Evolutionary conservation across 257 asterid species (phyloP), one percentile per base, ranked within the genome.

Genomic region (Ehretia macrophylla): DNA sequence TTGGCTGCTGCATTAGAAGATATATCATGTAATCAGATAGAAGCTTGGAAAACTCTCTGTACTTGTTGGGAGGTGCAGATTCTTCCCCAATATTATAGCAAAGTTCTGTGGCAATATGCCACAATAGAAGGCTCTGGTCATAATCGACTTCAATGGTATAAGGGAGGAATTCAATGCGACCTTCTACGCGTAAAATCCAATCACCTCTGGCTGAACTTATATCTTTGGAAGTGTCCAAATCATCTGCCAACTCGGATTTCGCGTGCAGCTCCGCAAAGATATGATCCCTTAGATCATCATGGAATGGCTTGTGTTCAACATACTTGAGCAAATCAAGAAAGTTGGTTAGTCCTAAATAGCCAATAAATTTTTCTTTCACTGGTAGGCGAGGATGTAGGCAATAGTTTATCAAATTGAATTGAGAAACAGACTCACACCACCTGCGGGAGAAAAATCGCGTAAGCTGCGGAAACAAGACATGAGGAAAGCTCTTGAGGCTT

Each of bases 31-130:
- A n/a, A n/a, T n/a, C n/a, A n/a, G n/a, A n/a, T n/a, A n/a, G n/a
- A n/a, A n/a, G n/a, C n/a, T 74, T 76, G 12, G 77, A 71, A 50
- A 65, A 49, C 0, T 56, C 22, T 27, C 54, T 40, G 60, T 49
- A 4, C 13, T 3, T 38, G 11, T 54, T 21, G 9, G 38, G 11
- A 38, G 44, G 17, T 13, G 38, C 17, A n/a, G n/a, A n/a, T n/a
- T n/a, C n/a, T n/a, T n/a, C n/a, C n/a, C 46, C 69, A 0, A 12
- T 17, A n/a, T 42, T 23, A 35, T 51, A 75, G 67, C 81, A 81
- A 5, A 77, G 72, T 18, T 81, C 84, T 5, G 81, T 77, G 60
- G 83, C 84, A 18, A 81, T 55, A 14, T 81, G 87, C 81, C 83
- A 81, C 11, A 77, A 0, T 4, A 81, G 70, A 22, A 81, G 60